Evolutionary conservation across 345 rosid species (phyloP).

Genomic region (Aquilaria sinensis): DNA sequence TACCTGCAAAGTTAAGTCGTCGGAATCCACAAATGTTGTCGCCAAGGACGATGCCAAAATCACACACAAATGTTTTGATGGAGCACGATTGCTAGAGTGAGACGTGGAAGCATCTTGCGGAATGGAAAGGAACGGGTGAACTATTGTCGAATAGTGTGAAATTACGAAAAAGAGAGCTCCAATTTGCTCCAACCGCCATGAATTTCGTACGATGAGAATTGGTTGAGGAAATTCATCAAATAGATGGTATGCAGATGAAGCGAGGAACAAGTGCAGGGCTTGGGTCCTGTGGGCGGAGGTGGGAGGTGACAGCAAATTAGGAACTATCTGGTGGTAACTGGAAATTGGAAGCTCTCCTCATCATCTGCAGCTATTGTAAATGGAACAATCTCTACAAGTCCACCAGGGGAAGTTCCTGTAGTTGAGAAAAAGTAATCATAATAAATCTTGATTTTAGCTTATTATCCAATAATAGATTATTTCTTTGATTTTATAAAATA

Average conservation of each 20-base stretch:
- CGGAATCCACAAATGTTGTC: no score
- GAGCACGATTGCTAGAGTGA: no score
- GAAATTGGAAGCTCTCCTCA: neutral
- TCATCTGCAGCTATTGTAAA: slow-evolving; percentile 22
- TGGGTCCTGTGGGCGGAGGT: slow-evolving; percentile 19
- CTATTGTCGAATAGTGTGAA: no score
- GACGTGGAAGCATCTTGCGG: no score
- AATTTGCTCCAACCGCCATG: neutral
- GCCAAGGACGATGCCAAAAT: no score
- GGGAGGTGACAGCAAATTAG: slow-evolving; percentile 20
- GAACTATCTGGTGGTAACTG: slow-evolving; percentile 46
- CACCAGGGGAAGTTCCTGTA: slow-evolving; percentile 19
- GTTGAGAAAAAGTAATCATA: slow-evolving; percentile 19
- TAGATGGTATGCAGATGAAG: neutral
- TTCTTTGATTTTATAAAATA: neutral
- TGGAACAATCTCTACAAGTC: slow-evolving; percentile 9
- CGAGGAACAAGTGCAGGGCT: neutral
- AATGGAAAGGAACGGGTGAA: no score
- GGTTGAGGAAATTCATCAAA: neutral
- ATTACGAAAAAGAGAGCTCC: slow-evolving; percentile 4
- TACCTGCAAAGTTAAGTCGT: no score
- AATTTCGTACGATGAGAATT: neutral
- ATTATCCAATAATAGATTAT: neutral
- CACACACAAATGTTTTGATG: no score
- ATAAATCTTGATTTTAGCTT: slow-evolving; percentile 8